Base-by-base conservation (phyloP, 495 filamentous ascomycete genomes). In the Xylaria curta region DNA sequence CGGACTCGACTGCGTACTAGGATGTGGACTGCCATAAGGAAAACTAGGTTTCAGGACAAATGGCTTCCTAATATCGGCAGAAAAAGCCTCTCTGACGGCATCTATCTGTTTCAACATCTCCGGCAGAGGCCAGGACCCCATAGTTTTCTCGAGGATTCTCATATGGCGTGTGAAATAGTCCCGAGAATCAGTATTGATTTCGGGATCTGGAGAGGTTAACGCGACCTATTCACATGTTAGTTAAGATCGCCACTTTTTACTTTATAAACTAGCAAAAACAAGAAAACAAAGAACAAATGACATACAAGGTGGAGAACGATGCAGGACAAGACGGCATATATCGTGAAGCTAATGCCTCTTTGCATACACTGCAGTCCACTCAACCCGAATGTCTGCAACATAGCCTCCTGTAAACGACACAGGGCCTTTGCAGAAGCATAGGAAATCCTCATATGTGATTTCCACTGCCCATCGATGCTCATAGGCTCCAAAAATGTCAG, bases 91-190 rank as follows among this genome's bases (percentile, higher is more conserved):
- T 58, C 95, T 89, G 40, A 99, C 86, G 9, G 94, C 92, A 75
- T 98, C 90, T 71, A 99, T 93, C 80, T 97, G 94, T 40, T 90
- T 89, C 78, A 97, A 91, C 84, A 98, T 93, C 75, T 98, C 95
- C 15, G 93, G 92, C 87, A 97, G 94, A 15, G 95, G 93, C 92
- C 94, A 98, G 8, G 91, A 88, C 49, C 87, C 84, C 72, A 91
- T 92, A 78, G 93, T 97, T 56, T 89, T 91, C 80, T 99, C 96
- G 46, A 99, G 83, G 28, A 99, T 92, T 63, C 95, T 90, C 96
- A 99, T 98, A 72, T 98, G 95, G 31, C 97, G 89, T 4, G 92
- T 93, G 74, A 99, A 98, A 74, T 92, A 98, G 63, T 97, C 93
- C 44, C 93, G 88, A 24, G 95, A 93, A 76, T 97, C 93, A 17